Percentiles rank a stretch among this genome's conserved stretches.
Conservation (phyloP, 2,329 filamentous ascomycete species). For the Massarina eburnea region DNA sequence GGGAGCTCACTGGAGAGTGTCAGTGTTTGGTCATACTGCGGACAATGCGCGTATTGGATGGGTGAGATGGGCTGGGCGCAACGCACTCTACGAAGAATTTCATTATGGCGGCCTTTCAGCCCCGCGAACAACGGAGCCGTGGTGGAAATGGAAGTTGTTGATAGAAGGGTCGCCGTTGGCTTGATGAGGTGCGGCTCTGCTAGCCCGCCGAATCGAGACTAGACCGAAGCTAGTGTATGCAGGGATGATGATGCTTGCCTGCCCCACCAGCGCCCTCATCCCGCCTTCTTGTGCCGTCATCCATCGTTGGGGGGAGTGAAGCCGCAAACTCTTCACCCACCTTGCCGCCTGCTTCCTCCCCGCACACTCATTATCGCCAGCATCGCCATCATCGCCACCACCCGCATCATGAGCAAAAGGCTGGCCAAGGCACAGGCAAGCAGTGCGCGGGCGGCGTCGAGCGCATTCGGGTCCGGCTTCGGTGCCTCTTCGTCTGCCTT, state of each 20-base stretch:
- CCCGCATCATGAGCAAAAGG: conserved; percentile 59
- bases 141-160: conserved; percentile 20
- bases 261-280: conserved; percentile 12
- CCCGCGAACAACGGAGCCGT: conserved; percentile 13
- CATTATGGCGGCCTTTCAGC: conserved; percentile 54
- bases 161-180: conserved; percentile 14
- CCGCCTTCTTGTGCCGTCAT: conserved; percentile 24
- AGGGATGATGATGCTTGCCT: conserved; percentile 9
- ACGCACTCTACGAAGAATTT: conserved; percentile 75
- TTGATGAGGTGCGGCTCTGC: conserved; percentile 13
- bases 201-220: conserved; percentile 5
- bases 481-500: conserved; percentile 45
- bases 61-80: neutral
- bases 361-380: neutral
- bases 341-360: conserved; percentile 4
- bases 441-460: conserved; percentile 60
- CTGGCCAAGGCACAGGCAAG: conserved; percentile 64
- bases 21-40: no score
- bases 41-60: neutral
- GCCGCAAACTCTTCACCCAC: neutral
- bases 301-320: neutral
- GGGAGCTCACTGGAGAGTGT: conserved; percentile 59
- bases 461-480: conserved; percentile 44
- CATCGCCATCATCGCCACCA: neutral
- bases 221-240: no score